Base-by-base conservation (phyloP, 805 yeast species). In the Barnettozyma botsteinii region DNA sequence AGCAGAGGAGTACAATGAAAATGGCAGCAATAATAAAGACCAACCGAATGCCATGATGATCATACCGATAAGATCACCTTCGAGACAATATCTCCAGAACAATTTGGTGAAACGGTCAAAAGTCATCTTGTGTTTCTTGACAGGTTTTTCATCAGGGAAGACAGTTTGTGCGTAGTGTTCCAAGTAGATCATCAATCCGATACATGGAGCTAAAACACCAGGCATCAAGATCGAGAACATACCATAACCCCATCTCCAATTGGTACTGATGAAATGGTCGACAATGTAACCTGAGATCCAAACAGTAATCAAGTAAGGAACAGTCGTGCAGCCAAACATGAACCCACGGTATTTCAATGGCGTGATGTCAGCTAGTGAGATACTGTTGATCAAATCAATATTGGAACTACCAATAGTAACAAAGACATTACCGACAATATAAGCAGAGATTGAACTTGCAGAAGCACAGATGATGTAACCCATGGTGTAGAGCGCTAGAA, bases 221-320 rank as follows among this genome's bases (percentile, higher is more conserved):
- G 76, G 76, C 45, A 65, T 57, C 21, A 72, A 62, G 31, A 72
- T 62, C 18, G 70, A 65, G 59, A 73, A 73, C 56, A 70, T 62
- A 37, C 75, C 75, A 48, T 66, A 71, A 21, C 76, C 79, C 72
- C 73, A 68, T 54, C 76, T 63, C 80, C 80, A 75, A 31, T 65
- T 62, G 9, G 27, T 21, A 21, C 24, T 21, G 12, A 35, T 20
- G 18, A 40, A 29, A 15, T 31, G 35, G 5, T 51, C 47, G 9
- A 54, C 66, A 43, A 66, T 65, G 5, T 52, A 56, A 38, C 73
- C 74, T n/a, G 69, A 51, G 42, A 66, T 53, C 71, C 72, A 70
- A 18, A 65, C 58, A 38, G 61, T 69, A 45, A 64, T 58, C 40
- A 69, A 49, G 45, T 55, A 70, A 18, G 75, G 75, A 11, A 66